Evolutionary conservation across 805 yeast species (phyloP).

Genomic region (Blastobotrys robertii): DNA sequence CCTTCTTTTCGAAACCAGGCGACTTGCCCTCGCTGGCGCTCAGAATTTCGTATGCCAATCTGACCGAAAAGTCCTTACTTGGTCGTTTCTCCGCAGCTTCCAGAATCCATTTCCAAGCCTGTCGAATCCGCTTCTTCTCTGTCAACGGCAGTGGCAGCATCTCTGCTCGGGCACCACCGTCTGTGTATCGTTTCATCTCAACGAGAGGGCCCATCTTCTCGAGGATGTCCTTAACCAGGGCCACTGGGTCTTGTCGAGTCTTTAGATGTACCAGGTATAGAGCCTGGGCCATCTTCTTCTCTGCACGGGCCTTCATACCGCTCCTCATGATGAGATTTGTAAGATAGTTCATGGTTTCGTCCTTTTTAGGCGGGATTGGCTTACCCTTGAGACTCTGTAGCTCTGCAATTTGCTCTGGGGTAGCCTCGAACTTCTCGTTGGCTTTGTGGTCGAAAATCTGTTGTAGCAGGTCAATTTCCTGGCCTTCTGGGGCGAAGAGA

Average conservation of each 20-base stretch:
- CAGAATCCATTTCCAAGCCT: slow-evolving; percentile 84
- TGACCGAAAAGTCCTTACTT: slow-evolving; percentile 72
- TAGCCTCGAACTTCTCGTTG: slow-evolving; percentile 31
- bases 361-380: slow-evolving; percentile 52
- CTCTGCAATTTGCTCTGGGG: slow-evolving; percentile 54
- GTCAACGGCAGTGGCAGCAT: slow-evolving; percentile 77
- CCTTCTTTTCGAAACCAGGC: slow-evolving; percentile 74
- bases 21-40: slow-evolving; percentile 70
- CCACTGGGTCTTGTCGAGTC: slow-evolving; percentile 70
- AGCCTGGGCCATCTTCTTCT: slow-evolving; percentile 62
- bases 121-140: slow-evolving; percentile 72
- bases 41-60: slow-evolving; percentile 83
- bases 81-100: slow-evolving; percentile 76
- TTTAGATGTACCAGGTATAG: slow-evolving; percentile 68
- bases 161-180: slow-evolving; percentile 77
- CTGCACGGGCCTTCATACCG: slow-evolving; percentile 79
- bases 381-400: slow-evolving; percentile 38
- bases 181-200: slow-evolving; percentile 62
- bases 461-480: slow-evolving; percentile 27
- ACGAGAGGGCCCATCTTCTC: slow-evolving; percentile 82
- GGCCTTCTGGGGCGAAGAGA: slow-evolving; percentile 34
- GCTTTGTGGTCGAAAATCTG: slow-evolving; percentile 19
- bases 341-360: slow-evolving; percentile 67
- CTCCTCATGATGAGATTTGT: slow-evolving; percentile 85
- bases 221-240: slow-evolving; percentile 58